phyloP scores from a whole-genome alignment of 2,329 filamentous ascomycete genomes.

The Fusarium kyushuense region DNA sequence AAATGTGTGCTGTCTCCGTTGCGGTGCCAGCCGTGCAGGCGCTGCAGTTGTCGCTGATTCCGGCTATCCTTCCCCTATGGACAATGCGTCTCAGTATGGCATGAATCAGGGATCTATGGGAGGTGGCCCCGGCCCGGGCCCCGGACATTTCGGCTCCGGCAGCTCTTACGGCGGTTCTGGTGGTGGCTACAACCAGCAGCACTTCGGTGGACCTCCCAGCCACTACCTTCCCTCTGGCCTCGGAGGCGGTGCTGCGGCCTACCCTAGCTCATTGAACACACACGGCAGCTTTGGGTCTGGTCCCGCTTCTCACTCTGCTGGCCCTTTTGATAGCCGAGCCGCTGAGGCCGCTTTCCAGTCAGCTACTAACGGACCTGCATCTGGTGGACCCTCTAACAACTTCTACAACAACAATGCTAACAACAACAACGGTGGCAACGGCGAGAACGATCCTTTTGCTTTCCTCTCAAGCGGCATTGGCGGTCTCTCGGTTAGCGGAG shows the following conservation, averaged over 20 bases:
- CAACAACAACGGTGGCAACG: slow-evolving; percentile 73
- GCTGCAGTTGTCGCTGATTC: slow-evolving; percentile 96
- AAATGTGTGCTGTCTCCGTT: slow-evolving; percentile 97
- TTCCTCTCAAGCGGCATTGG: slow-evolving; percentile 82
- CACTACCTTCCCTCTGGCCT: slow-evolving; percentile 92
- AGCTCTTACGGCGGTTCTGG: slow-evolving; percentile 74
- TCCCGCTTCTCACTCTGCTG: slow-evolving; percentile 82
- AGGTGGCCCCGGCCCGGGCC: slow-evolving; percentile 82
- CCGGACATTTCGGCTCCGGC: slow-evolving; percentile 78
- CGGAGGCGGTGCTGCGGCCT: slow-evolving; percentile 75
- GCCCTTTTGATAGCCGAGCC: slow-evolving; percentile 91
- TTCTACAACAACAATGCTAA: slow-evolving; percentile 70
- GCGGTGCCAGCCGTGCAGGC: slow-evolving; percentile 92
- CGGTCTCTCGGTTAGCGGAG: slow-evolving; percentile 76
- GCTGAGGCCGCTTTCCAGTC: slow-evolving; percentile 95
- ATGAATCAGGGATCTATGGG: slow-evolving; percentile 92
- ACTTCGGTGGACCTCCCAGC: slow-evolving; percentile 88
- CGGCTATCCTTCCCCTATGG: slow-evolving; percentile 90
- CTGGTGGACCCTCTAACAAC: slow-evolving; percentile 74
- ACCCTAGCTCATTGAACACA: slow-evolving; percentile 83
- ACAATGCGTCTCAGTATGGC: slow-evolving; percentile 82
- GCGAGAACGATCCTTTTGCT: slow-evolving; percentile 80
- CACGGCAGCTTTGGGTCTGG: slow-evolving; percentile 77
- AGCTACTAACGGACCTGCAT: slow-evolving; percentile 83
- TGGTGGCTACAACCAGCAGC: slow-evolving; percentile 79